A percentile compares a stretch with the other conserved stretches of the same genome.
Evolutionary conservation across 1,284 basidiomycete genomes (phyloP).

Genomic region (Mycena sp.): DNA sequence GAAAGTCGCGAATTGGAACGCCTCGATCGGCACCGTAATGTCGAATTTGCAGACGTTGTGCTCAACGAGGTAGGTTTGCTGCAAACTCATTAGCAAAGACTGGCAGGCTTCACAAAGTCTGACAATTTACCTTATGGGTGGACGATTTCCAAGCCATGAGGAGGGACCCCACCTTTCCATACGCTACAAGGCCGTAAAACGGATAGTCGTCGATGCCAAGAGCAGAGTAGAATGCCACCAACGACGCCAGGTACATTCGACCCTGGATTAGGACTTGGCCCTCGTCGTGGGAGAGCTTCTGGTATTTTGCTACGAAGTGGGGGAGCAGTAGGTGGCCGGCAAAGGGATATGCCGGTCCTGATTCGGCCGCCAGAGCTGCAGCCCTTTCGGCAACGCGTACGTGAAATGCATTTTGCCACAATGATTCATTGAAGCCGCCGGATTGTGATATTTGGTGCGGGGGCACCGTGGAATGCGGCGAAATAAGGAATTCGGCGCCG

Average conservation of each 20-base stretch:
- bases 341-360: background rate
- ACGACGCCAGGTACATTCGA: background rate
- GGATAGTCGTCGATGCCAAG: constrained; percentile 6
- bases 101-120: background rate
- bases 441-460: too few relatives aligned
- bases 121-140: background rate
- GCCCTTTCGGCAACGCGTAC: background rate
- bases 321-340: background rate
- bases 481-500: too few relatives aligned
- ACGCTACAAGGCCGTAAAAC: background rate
- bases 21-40: background rate
- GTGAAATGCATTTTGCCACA: too few relatives aligned
- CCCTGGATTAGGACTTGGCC: background rate
- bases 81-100: background rate
- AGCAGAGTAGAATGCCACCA: constrained; percentile 8
- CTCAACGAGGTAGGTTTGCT: constrained; percentile 7
- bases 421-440: too few relatives aligned
- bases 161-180: background rate
- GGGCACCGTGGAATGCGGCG: too few relatives aligned
- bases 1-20: constrained; percentile 4
- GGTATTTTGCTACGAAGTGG: background rate
- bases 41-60: background rate
- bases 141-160: constrained; percentile 16
- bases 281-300: background rate
- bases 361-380: background rate